These are phyloP conservation scores for Colletotrichum liaoningense DNA, from an alignment of 2,329 filamentous ascomycete species.

Conservation along the genomic window DNA sequence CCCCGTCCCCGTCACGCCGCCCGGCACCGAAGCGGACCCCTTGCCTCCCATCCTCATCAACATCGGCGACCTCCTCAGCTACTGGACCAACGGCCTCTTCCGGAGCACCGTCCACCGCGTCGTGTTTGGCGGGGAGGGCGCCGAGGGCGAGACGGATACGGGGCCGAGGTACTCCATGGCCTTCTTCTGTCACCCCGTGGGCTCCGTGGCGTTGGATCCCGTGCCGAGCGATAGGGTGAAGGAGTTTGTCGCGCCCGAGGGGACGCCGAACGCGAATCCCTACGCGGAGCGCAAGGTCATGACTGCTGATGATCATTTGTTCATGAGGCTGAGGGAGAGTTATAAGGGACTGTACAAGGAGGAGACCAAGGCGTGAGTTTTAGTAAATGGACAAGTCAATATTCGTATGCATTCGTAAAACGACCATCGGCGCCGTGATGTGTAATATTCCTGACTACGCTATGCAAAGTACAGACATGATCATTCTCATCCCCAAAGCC, in stretches of 20 bases:
- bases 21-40: conserved; percentile 66
- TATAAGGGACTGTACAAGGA: conserved; percentile 67
- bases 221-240: conserved; percentile 71
- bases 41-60: conserved; percentile 85
- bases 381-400: neutral
- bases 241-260: conserved; percentile 49
- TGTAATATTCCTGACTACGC: neutral
- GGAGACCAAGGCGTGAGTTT: conserved; percentile 21
- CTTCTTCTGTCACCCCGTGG: conserved; percentile 75
- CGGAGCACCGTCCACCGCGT: conserved; percentile 92
- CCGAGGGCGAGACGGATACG: conserved; percentile 56
- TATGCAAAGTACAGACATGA: neutral
- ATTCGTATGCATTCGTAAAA: neutral
- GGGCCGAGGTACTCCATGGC: conserved; percentile 74
- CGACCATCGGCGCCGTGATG: neutral
- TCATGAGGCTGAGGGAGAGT: conserved; percentile 69
- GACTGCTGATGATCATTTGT: conserved; percentile 73
- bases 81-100: conserved; percentile 91
- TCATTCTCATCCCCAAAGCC: neutral
- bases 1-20: conserved; percentile 74
- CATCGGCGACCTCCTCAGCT: conserved; percentile 76
- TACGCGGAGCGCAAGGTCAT: conserved; percentile 66
- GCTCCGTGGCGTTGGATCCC: conserved; percentile 61
- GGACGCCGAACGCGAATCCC: conserved; percentile 52
- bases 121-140: conserved; percentile 64